These are phyloP conservation scores for Phaeotremella skinneri DNA, from an alignment of 768 basidiomycete genomes.

Conservation along the genomic window DNA sequence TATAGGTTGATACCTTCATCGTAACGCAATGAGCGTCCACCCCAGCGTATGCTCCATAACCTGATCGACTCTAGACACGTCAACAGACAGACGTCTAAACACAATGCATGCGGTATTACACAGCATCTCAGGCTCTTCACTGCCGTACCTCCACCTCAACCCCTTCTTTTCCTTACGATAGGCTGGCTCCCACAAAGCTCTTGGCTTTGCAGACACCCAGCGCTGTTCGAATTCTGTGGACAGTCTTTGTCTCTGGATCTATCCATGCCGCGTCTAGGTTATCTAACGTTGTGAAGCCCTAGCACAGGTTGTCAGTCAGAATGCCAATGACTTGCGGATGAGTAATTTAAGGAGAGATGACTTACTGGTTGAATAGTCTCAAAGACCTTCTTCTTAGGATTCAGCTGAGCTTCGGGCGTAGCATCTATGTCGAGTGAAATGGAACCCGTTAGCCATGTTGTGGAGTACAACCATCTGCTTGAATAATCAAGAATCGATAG, in stretches of 20 bases:
- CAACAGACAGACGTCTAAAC: no score
- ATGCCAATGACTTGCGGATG: not conserved
- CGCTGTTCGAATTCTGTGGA: constrained; percentile 82
- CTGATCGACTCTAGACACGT: no score
- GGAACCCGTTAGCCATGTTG: no score
- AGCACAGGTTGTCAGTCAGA: constrained; percentile 3
- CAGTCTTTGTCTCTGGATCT: constrained; percentile 70
- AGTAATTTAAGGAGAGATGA: not conserved
- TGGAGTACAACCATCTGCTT: not conserved
- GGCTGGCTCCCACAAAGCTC: constrained; percentile 80
- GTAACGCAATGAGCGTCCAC: no score
- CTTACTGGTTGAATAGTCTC: constrained; percentile 87
- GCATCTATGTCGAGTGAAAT: constrained; percentile 53
- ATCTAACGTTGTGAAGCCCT: constrained; percentile 85
- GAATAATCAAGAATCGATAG: not conserved
- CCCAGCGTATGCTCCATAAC: no score
- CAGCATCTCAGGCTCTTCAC: no score
- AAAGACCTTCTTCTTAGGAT: constrained; percentile 99
- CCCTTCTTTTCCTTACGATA: constrained; percentile 70
- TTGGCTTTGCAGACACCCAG: constrained; percentile 74
- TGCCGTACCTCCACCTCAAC: no score
- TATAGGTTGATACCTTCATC: not conserved
- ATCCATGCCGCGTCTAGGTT: constrained; percentile 89
- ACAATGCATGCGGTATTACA: no score
- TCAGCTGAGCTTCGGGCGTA: constrained; percentile 73